Conservation (phyloP, 306 rosid species). For the Vigna reflexopilosa region DNA sequence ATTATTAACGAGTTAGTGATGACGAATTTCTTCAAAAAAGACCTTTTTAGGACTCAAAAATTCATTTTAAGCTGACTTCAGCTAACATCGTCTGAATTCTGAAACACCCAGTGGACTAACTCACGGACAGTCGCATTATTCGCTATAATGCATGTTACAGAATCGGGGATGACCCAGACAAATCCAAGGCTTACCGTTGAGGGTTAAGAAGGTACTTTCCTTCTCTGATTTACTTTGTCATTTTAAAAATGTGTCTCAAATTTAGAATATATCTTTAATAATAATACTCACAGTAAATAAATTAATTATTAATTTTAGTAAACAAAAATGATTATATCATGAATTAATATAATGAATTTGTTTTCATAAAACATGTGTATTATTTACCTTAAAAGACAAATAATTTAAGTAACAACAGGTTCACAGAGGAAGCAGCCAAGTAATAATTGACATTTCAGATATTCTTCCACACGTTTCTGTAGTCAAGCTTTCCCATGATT, state of each 20-base stretch:
- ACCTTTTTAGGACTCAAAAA: not conserved
- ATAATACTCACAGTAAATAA: too few relatives aligned
- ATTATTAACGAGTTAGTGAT: not conserved
- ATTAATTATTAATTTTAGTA: too few relatives aligned
- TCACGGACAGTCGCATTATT: too few relatives aligned
- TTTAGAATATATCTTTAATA: too few relatives aligned
- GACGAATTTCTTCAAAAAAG: not conserved
- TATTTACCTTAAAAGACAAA: too few relatives aligned
- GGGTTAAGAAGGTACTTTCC: not conserved
- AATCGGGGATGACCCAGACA: not conserved
- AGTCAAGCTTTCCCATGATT: not conserved
- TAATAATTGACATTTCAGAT: not conserved
- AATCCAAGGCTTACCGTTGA: not conserved
- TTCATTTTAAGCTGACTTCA: not conserved
- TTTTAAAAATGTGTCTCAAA: too few relatives aligned
- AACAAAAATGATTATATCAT: too few relatives aligned
- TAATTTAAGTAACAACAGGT: too few relatives aligned
- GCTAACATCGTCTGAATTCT: not conserved
- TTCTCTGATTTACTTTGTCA: too few relatives aligned
- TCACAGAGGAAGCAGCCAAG: not conserved
- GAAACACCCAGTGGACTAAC: not conserved
- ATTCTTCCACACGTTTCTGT: not conserved
- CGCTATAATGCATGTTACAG: not conserved
- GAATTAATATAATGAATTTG: too few relatives aligned
- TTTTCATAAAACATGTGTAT: too few relatives aligned